A percentile compares a stretch with the other conserved stretches of the same genome.
These are phyloP conservation scores for Colletotrichum tofieldiae DNA, from an alignment of 2,329 filamentous ascomycete species.

Conservation along the genomic window DNA sequence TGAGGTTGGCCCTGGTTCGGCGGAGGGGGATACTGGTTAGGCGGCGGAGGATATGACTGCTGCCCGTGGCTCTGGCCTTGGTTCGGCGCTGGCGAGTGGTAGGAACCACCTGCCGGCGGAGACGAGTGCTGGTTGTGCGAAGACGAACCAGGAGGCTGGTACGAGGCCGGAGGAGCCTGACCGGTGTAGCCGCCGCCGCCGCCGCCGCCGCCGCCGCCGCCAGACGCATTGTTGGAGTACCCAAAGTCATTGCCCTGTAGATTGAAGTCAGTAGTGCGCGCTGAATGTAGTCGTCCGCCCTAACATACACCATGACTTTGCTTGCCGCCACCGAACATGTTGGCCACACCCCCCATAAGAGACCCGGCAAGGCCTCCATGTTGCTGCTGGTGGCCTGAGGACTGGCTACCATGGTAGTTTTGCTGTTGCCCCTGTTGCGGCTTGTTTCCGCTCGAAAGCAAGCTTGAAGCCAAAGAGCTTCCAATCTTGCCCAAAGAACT, in stretches of 20 bases:
- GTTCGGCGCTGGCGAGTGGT: constrained; percentile 48
- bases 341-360: constrained; percentile 70
- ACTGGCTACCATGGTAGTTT: constrained; percentile 66
- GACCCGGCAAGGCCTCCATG: constrained; percentile 67
- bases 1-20: constrained; percentile 43
- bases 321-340: constrained; percentile 67
- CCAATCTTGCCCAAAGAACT: constrained; percentile 68
- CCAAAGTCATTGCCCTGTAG: constrained; percentile 72
- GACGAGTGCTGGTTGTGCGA: constrained; percentile 47
- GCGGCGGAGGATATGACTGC: constrained; percentile 44
- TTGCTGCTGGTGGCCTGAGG: constrained; percentile 52
- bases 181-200: constrained; percentile 72
- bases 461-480: constrained; percentile 69
- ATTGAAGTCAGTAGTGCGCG: constrained; percentile 42
- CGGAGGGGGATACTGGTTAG: constrained; percentile 40
- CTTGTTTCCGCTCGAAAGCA: constrained; percentile 68
- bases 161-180: constrained; percentile 74
- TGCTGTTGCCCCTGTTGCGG: constrained; percentile 57
- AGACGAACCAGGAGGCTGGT: constrained; percentile 59
- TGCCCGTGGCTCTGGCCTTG: constrained; percentile 41
- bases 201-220: constrained; percentile 56
- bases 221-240: constrained; percentile 65
- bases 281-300: background rate
- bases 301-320: constrained; percentile 57
- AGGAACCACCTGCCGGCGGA: constrained; percentile 50